Evolutionary conservation across 495 filamentous ascomycete species (phyloP).

Genomic region (Podospora pseudopauciseta): DNA sequence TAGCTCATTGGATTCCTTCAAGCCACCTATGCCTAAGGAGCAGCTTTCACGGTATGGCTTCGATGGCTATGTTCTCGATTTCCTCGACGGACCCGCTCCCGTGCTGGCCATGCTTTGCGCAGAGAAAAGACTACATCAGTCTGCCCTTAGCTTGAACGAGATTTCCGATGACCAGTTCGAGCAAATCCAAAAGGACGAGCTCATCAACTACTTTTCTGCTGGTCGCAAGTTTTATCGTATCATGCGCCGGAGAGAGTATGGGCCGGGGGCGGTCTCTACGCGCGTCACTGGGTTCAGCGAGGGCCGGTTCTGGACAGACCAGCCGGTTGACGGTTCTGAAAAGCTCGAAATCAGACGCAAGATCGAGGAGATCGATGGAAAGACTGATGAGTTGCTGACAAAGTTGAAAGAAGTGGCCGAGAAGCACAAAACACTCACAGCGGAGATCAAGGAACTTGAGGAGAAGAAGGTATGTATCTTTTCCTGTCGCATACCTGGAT

Average conservation of each 20-base stretch:
- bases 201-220: conserved; percentile 60
- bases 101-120: conserved; percentile 84
- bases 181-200: conserved; percentile 44
- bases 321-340: conserved; percentile 62
- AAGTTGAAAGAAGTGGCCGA: conserved; percentile 32
- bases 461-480: conserved; percentile 33
- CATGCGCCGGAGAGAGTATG: conserved; percentile 69
- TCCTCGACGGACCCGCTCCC: conserved; percentile 72
- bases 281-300: conserved; percentile 49
- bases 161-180: conserved; percentile 62
- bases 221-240: conserved; percentile 57
- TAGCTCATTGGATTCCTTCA: conserved; percentile 47
- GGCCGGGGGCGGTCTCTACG: conserved; percentile 62
- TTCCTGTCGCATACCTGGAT: background rate
- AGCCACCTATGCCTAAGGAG: conserved; percentile 50
- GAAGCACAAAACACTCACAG: conserved; percentile 7
- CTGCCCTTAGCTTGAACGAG: conserved; percentile 59
- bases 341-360: conserved; percentile 48
- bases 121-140: conserved; percentile 60
- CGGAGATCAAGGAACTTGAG: conserved; percentile 6
- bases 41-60: conserved; percentile 61
- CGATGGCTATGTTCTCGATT: conserved; percentile 74
- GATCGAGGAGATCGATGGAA: conserved; percentile 30
- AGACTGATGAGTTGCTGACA: conserved; percentile 38
- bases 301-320: conserved; percentile 70